Conservation (phyloP, 2,329 filamentous ascomycete genomes). For the Diplodia mutila region DNA sequence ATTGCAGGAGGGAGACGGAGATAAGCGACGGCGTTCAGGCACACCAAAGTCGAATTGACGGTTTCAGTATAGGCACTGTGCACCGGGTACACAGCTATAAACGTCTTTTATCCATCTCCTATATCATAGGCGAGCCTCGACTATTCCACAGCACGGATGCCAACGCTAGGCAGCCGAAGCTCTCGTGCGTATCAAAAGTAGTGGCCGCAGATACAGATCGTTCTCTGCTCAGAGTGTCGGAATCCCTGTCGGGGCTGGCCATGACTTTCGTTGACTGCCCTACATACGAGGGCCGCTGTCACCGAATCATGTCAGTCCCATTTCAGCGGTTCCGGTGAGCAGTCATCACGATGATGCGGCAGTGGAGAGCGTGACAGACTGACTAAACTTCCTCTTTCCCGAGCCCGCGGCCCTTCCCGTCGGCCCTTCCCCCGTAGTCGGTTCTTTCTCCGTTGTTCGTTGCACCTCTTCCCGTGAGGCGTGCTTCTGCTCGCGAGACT, state of each 20-base stretch:
- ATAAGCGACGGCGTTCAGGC: neutral
- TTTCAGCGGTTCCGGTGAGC: too few species aligned
- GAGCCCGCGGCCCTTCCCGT: too few species aligned
- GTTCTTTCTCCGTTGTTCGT: neutral
- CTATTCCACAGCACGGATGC: neutral
- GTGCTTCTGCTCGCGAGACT: neutral
- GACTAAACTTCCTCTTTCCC: too few species aligned
- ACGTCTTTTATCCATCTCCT: neutral
- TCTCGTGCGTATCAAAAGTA: neutral
- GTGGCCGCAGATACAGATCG: neutral
- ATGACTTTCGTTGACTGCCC: neutral
- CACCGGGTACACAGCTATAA: neutral
- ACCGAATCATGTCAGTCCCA: neutral
- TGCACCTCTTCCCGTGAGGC: neutral
- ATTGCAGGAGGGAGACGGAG: constrained; percentile 3
- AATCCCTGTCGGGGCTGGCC: too few species aligned
- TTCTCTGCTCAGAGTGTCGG: neutral
- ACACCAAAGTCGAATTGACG: neutral
- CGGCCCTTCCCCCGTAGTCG: neutral
- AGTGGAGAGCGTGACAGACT: too few species aligned
- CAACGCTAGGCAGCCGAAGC: neutral
- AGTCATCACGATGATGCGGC: too few species aligned
- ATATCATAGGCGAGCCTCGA: neutral
- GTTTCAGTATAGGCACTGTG: constrained; percentile 10
- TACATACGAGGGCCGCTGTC: neutral